A percentile compares a stretch with the other conserved stretches of the same genome.
These are phyloP conservation scores for Saccharomycopsis capsularis DNA, from an alignment of 805 yeast species.

Conservation along the genomic window DNA sequence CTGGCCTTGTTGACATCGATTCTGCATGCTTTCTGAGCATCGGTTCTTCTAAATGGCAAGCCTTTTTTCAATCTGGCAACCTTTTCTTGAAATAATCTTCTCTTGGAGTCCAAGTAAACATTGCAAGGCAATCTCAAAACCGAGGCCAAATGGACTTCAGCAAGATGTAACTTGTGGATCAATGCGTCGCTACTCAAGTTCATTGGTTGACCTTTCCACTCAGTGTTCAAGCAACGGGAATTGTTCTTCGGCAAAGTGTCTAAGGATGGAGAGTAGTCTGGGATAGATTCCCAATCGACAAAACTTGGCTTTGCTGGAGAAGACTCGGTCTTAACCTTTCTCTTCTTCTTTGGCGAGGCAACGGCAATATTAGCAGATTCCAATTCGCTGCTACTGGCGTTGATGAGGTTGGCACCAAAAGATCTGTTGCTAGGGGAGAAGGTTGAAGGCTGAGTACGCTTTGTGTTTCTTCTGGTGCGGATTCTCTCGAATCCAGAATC, in stretches of 20 bases:
- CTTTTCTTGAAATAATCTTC: conserved; percentile 84
- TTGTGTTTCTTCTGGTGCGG: conserved; percentile 48
- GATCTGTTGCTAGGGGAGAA: not conserved
- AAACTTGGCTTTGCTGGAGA: conserved; percentile 24
- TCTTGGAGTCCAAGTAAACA: conserved; percentile 72
- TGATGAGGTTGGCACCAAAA: not conserved
- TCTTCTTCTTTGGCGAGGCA: conserved; percentile 16
- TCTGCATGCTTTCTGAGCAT: conserved; percentile 95
- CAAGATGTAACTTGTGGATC: conserved; percentile 72
- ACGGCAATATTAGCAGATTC: conserved; percentile 9
- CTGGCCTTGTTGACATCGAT: conserved; percentile 96
- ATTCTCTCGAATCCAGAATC: conserved; percentile 35
- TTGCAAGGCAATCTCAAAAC: conserved; percentile 84
- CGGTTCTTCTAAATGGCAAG: conserved; percentile 88
- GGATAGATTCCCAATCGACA: conserved; percentile 60
- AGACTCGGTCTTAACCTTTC: conserved; percentile 24
- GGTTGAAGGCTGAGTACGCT: conserved; percentile 23
- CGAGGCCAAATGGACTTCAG: conserved; percentile 80
- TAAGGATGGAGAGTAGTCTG: conserved; percentile 75
- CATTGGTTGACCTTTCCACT: conserved; percentile 99
- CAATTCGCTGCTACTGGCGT: not conserved
- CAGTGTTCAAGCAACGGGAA: conserved; percentile 71
- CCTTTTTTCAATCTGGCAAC: conserved; percentile 64
- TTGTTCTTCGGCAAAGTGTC: conserved; percentile 53
- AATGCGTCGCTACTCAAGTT: conserved; percentile 76